A percentile compares a stretch with the other conserved stretches of the same genome.
Conservation (phyloP, 805 yeast species). For the Candida insectorum region DNA sequence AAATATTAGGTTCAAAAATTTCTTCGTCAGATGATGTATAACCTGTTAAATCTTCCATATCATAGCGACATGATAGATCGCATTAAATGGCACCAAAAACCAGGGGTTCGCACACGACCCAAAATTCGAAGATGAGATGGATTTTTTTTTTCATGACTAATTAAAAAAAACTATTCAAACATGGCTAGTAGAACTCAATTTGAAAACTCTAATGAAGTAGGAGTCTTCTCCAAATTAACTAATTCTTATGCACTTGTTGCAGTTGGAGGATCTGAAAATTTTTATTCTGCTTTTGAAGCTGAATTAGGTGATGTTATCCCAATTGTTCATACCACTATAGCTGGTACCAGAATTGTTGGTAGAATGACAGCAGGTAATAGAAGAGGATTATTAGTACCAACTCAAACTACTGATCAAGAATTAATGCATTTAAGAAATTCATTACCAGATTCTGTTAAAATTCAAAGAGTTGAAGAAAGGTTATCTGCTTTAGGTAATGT, state of each 20-base stretch:
- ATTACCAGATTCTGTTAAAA: constrained; percentile 90
- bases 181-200: constrained; percentile 50
- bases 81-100: background rate
- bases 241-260: constrained; percentile 96
- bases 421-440: constrained; percentile 95
- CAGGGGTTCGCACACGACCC: constrained; percentile 3
- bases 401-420: constrained; percentile 98
- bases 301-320: constrained; percentile 96
- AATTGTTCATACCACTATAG: constrained; percentile 94
- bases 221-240: constrained; percentile 92
- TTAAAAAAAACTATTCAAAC: constrained; percentile 5
- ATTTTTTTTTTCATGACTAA: background rate
- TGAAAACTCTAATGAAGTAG: constrained; percentile 59
- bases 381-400: constrained; percentile 94
- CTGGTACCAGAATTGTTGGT: constrained; percentile 97
- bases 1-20: background rate
- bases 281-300: constrained; percentile 93
- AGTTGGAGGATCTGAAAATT: constrained; percentile 86
- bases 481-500: constrained; percentile 96
- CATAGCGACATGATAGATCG: too few relatives aligned
- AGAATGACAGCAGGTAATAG: constrained; percentile 98
- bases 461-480: constrained; percentile 97
- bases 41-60: constrained; percentile 1
- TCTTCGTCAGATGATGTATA: constrained; percentile 1
- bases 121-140: background rate